These are phyloP conservation scores for Penicillium sp. DNA, from an alignment of 2,329 filamentous ascomycete genomes.

Conservation along the genomic window DNA sequence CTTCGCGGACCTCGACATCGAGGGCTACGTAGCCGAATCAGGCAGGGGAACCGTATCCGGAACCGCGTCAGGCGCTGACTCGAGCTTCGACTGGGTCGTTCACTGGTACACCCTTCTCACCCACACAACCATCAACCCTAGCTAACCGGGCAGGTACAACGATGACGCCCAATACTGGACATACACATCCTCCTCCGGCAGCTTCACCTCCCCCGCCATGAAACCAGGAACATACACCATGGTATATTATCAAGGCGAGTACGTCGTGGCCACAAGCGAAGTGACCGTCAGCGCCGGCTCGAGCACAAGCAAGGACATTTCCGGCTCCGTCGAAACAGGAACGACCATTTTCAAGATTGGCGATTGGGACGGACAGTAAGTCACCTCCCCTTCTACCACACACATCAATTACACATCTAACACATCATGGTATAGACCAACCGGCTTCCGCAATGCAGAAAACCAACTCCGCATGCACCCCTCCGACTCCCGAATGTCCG, in stretches of 20 bases:
- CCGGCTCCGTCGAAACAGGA: constrained; percentile 41
- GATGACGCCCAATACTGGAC: constrained; percentile 56
- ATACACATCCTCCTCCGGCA: constrained; percentile 47
- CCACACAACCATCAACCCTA: too few relatives aligned
- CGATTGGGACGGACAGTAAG: constrained; percentile 52
- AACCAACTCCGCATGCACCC: constrained; percentile 62
- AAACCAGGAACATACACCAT: constrained; percentile 61
- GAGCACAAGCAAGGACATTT: constrained; percentile 45
- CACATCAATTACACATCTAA: background rate
- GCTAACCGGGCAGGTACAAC: constrained; percentile 40
- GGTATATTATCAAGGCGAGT: constrained; percentile 55
- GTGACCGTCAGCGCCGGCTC: constrained; percentile 46
- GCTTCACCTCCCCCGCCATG: constrained; percentile 58
- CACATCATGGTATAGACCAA: constrained; percentile 35
- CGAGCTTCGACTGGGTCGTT: constrained; percentile 49
- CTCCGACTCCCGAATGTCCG: constrained; percentile 54
- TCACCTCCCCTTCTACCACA: too few relatives aligned
- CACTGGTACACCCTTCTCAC: constrained; percentile 57
- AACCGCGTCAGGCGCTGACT: too few relatives aligned
- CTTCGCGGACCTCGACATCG: constrained; percentile 51
- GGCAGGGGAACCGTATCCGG: constrained; percentile 55
- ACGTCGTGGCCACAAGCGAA: constrained; percentile 44
- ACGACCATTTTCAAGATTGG: constrained; percentile 57
- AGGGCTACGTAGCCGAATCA: constrained; percentile 50
- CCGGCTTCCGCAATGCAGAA: constrained; percentile 58